Conservation (phyloP, 345 rosid genomes). For the Syzygium aqueum region DNA sequence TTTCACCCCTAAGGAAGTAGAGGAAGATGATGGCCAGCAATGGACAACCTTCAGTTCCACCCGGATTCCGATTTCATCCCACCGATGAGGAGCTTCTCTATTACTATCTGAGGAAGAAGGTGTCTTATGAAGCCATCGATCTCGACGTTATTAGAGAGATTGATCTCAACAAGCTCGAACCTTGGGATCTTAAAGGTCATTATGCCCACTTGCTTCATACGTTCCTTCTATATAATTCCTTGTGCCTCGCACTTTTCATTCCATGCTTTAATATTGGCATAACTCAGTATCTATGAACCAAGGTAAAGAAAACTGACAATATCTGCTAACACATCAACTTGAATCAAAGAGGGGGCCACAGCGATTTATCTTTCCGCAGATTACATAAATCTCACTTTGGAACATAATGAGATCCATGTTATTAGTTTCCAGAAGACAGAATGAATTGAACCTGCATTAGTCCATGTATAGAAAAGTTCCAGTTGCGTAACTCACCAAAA, state of each 20-base stretch:
- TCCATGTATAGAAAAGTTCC: not conserved
- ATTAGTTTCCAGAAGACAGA: not conserved
- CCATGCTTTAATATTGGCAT: not conserved
- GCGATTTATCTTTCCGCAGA: not conserved
- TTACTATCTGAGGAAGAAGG: conserved; percentile 91
- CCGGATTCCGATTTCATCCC: conserved; percentile 95
- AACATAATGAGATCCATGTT: not conserved
- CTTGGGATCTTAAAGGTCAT: conserved; percentile 97
- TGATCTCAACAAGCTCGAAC: conserved; percentile 97
- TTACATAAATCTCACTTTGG: not conserved
- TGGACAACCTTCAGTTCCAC: conserved; percentile 74
- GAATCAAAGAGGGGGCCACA: not conserved
- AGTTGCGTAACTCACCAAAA: not conserved
- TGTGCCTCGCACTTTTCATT: not conserved
- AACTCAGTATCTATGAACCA: not conserved
- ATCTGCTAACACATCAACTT: not conserved
- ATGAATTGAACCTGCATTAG: not conserved
- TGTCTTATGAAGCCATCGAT: conserved; percentile 88
- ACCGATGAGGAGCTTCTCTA: conserved; percentile 94
- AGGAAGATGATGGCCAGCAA: conserved; percentile 48
- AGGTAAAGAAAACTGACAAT: not conserved
- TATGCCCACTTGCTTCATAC: not conserved
- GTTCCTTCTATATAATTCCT: not conserved
- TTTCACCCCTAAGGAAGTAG: not conserved
- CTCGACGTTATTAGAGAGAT: conserved; percentile 93